Evolutionary conservation across 106 monocot species (phyloP), one percentile per base, ranked within the genome.

Genomic region (Apostasia ramifera): DNA sequence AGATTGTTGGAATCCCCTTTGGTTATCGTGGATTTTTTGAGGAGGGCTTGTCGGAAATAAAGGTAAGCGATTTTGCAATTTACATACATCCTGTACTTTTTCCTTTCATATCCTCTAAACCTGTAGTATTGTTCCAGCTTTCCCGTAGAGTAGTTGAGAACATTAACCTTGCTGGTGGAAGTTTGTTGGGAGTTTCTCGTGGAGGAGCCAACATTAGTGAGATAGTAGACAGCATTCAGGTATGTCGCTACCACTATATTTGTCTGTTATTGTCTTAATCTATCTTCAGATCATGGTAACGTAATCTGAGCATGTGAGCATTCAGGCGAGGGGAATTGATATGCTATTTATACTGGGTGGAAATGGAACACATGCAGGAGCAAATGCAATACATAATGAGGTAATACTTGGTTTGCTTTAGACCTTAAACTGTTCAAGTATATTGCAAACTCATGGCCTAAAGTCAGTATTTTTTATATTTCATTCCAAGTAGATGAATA

Each of bases 271-370:
- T n/a, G n/a, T n/a, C n/a, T n/a, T n/a, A n/a, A n/a, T n/a, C n/a
- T n/a, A n/a, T n/a, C n/a, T n/a, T n/a, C n/a, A n/a, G n/a, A n/a
- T n/a, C n/a, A n/a, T n/a, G n/a, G n/a, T n/a, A n/a, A n/a, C n/a
- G n/a, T n/a, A n/a, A n/a, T n/a, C n/a, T n/a, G n/a, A n/a, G n/a
- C n/a, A n/a, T n/a, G n/a, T n/a, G n/a, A n/a, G n/a, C n/a, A n/a
- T 66, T 70, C 84, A 94, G 94, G 86, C 67, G 12, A 87, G 77
- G 76, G 78, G 78, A 69, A 82, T 94, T 37, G 81, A 87, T 53
- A 94, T 94, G 87, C 90, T 94, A 65, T 94, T 94, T 79, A 71
- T 94, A n/a, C 75, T 94, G 51, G 94, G 94, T 59, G 94, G 94
- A 43, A 84, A 94, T 81, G 94, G 94, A 13, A 94, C 94, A 59